These are phyloP conservation scores for Fusarium sororula DNA, from an alignment of 2,329 filamentous ascomycete genomes.

Conservation along the genomic window DNA sequence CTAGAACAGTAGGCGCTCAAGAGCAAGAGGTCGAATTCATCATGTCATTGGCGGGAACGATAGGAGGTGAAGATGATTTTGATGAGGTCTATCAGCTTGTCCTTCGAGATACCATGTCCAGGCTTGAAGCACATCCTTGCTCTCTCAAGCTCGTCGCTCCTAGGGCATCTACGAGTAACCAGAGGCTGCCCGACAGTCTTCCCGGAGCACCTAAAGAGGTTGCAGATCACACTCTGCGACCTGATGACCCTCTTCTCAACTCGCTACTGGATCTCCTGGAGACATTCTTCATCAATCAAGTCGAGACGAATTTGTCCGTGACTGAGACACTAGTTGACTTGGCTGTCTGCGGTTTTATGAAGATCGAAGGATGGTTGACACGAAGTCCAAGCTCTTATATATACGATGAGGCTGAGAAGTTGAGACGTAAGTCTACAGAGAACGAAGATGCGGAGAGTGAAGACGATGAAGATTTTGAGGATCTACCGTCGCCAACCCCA, in stretches of 20 bases:
- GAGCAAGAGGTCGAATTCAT: slow-evolving; percentile 79
- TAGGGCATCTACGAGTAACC: slow-evolving; percentile 64
- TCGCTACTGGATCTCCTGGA: slow-evolving; percentile 76
- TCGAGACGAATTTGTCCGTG: slow-evolving; percentile 89
- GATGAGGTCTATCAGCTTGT: slow-evolving; percentile 78
- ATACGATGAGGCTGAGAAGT: slow-evolving; percentile 53
- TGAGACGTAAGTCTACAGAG: neutral
- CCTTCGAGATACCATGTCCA: slow-evolving; percentile 73
- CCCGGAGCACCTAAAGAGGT: slow-evolving; percentile 70
- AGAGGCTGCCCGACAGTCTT: slow-evolving; percentile 66
- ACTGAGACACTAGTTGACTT: slow-evolving; percentile 86
- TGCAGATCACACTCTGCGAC: slow-evolving; percentile 68
- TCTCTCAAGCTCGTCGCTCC: slow-evolving; percentile 74
- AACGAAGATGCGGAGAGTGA: slow-evolving; percentile 29
- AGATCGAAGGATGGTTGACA: slow-evolving; percentile 89
- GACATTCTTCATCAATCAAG: slow-evolving; percentile 87
- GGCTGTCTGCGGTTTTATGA: slow-evolving; percentile 84
- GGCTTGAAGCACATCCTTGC: slow-evolving; percentile 78
- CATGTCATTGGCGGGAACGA: slow-evolving; percentile 71
- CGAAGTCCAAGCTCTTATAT: slow-evolving; percentile 73
- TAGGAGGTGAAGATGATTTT: slow-evolving; percentile 75
- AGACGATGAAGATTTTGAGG: slow-evolving; percentile 31
- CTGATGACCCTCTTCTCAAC: slow-evolving; percentile 70
- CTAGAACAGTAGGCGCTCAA: slow-evolving; percentile 77
- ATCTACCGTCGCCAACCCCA: slow-evolving; percentile 19